Evolutionary conservation across 352 stramenopile species (phyloP).

Genomic region (Phytopythium aichiense): DNA sequence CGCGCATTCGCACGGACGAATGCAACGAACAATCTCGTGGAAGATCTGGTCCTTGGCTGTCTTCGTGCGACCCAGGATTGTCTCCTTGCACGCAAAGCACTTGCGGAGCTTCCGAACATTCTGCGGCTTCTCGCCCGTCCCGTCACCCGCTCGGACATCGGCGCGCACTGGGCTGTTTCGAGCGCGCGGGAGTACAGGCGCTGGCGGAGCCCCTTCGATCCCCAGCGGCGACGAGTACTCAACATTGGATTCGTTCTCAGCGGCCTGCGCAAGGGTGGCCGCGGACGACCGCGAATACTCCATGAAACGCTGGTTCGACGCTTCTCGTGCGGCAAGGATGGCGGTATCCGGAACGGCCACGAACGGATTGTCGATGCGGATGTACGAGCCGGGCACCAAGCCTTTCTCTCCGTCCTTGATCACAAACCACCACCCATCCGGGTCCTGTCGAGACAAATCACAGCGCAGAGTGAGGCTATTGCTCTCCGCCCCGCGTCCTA

Average conservation of each 20-base stretch:
- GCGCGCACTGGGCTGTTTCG: slow-evolving; percentile 28
- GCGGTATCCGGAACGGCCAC: slow-evolving; percentile 45
- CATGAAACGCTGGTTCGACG: slow-evolving; percentile 72
- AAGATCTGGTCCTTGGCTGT: slow-evolving; percentile 76
- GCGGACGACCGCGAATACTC: slow-evolving; percentile 34
- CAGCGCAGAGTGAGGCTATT: neutral
- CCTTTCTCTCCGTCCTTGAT: slow-evolving; percentile 72
- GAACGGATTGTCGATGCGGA: slow-evolving; percentile 66
- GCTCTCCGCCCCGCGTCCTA: neutral
- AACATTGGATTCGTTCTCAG: slow-evolving; percentile 15
- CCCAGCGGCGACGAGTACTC: slow-evolving; percentile 37
- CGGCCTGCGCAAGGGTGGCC: slow-evolving; percentile 15
- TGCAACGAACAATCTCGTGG: slow-evolving; percentile 65
- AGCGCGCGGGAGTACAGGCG: slow-evolving; percentile 21
- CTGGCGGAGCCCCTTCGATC: slow-evolving; percentile 26
- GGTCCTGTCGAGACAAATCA: slow-evolving; percentile 22
- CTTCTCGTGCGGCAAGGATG: slow-evolving; percentile 66
- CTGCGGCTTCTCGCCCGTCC: slow-evolving; percentile 51
- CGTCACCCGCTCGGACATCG: slow-evolving; percentile 54
- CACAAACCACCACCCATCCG: slow-evolving; percentile 84
- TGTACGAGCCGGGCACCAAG: slow-evolving; percentile 71
- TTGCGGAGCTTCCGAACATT: slow-evolving; percentile 70
- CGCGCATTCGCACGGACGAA: neutral
- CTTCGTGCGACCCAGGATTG: slow-evolving; percentile 77
- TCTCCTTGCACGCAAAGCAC: slow-evolving; percentile 80